Percentiles rank a stretch among this genome's conserved stretches.
Conservation (phyloP, 371 early-diverging fungal genomes). For the Mortierella sp. region DNA sequence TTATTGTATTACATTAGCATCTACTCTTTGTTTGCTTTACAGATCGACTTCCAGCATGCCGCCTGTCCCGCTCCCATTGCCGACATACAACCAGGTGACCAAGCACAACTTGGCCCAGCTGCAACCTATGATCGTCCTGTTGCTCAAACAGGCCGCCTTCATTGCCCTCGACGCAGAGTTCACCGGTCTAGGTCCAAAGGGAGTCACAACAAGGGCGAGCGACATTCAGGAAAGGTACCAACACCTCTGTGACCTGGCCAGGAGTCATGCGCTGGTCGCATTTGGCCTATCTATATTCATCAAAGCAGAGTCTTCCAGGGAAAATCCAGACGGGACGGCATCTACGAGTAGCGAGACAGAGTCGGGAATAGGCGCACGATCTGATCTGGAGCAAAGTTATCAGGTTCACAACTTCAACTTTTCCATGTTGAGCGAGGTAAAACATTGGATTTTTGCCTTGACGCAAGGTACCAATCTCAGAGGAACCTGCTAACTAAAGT, state of each 20-base stretch:
- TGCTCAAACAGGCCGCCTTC: conserved; percentile 66
- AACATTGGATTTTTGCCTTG: background rate
- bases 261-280: conserved; percentile 80
- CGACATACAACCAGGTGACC: conserved; percentile 62
- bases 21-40: background rate
- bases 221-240: conserved; percentile 83
- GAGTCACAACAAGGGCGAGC: conserved; percentile 54
- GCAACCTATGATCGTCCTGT: conserved; percentile 54
- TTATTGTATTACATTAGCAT: background rate
- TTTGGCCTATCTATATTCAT: conserved; percentile 82
- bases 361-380: background rate
- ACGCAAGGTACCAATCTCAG: background rate
- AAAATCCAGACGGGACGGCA: background rate
- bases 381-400: conserved; percentile 27
- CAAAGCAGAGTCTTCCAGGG: conserved; percentile 28
- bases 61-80: conserved; percentile 23
- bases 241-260: conserved; percentile 73
- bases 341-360: conserved; percentile 1
- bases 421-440: conserved; percentile 61
- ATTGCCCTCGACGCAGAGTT: conserved; percentile 93
- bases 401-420: conserved; percentile 70
- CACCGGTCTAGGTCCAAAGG: conserved; percentile 76
- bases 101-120: conserved; percentile 61
- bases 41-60: conserved; percentile 18
- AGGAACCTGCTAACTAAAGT: background rate